Evolutionary conservation across 306 rosid genomes (phyloP).

Genomic region (Lathyrus tuberosus): DNA sequence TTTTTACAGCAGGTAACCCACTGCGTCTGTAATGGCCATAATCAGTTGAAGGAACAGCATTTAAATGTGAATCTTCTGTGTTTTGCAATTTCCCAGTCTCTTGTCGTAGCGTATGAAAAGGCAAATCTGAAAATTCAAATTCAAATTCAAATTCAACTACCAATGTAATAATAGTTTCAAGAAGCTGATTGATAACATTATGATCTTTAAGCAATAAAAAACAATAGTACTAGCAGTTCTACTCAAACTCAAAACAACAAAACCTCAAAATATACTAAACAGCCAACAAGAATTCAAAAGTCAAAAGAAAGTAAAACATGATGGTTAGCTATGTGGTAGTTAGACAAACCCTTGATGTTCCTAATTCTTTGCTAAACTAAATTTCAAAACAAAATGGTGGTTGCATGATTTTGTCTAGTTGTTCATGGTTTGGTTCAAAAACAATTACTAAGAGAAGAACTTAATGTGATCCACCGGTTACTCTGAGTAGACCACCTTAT

Average conservation of each 20-base stretch:
- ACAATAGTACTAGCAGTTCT: not conserved
- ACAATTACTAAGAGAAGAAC: too few species aligned
- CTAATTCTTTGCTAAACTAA: not conserved
- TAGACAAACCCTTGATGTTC: conserved; percentile 2
- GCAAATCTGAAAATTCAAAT: not conserved
- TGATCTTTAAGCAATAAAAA: not conserved
- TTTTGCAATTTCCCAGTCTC: not conserved
- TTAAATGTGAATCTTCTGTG: not conserved
- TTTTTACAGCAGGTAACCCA: too few species aligned
- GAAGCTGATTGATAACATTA: not conserved
- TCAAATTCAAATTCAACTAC: not conserved
- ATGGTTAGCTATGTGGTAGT: conserved; percentile 12
- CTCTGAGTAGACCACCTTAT: too few species aligned
- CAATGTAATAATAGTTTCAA: not conserved
- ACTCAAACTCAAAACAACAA: not conserved
- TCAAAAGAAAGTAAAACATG: conserved; percentile 1
- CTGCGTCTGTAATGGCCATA: too few species aligned
- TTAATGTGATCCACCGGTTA: too few species aligned
- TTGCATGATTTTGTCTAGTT: not conserved
- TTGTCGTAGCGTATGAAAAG: not conserved
- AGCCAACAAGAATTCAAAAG: not conserved
- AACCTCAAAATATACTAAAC: not conserved
- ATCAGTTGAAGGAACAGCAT: not conserved
- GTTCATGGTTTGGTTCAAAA: too few species aligned
- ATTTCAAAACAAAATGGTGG: not conserved